A percentile compares a stretch with the other conserved stretches of the same genome.
Conservation (phyloP, 164 flowering plant species). For the Sextonia rubra region DNA sequence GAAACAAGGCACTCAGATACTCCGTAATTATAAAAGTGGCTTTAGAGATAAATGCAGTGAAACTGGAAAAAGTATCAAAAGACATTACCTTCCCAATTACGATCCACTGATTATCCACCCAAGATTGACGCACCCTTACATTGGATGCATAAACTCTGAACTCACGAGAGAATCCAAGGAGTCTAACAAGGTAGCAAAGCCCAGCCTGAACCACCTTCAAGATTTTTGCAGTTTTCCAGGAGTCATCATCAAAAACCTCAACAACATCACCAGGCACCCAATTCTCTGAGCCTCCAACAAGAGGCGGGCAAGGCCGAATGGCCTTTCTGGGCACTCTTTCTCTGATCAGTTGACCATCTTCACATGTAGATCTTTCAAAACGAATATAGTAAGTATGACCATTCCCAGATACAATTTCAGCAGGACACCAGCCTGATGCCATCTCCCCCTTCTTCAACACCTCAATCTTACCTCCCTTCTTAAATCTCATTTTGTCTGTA, state of each 20-base stretch:
- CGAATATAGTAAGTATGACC: slow-evolving; percentile 60
- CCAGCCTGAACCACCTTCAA: slow-evolving; percentile 28
- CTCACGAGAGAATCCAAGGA: slow-evolving; percentile 36
- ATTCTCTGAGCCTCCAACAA: slow-evolving; percentile 20
- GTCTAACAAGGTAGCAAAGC: slow-evolving; percentile 30
- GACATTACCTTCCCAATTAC: slow-evolving; percentile 45
- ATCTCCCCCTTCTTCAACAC: slow-evolving; percentile 48
- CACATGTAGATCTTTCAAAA: slow-evolving; percentile 30
- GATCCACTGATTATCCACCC: slow-evolving; percentile 51
- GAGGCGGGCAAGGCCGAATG: slow-evolving; percentile 73
- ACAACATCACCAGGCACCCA: slow-evolving; percentile 65
- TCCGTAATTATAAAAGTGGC: too few species aligned
- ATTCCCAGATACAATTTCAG: slow-evolving; percentile 63
- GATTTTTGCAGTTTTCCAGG: slow-evolving; percentile 72
- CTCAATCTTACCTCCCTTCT: slow-evolving; percentile 66
- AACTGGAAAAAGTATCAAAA: not conserved
- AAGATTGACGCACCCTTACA: slow-evolving; percentile 40
- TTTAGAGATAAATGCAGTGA: not conserved
- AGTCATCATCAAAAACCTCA: slow-evolving; percentile 60
- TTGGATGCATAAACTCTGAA: slow-evolving; percentile 25
- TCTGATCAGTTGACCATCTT: slow-evolving; percentile 11
- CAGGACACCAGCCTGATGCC: slow-evolving; percentile 65
- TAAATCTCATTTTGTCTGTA: slow-evolving; percentile 52
- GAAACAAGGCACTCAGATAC: too few species aligned
- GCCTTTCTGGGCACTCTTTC: slow-evolving; percentile 58